A percentile compares a stretch with the other conserved stretches of the same genome.
phyloP scores from a whole-genome alignment of 1,284 basidiomycete species.

The Moniliophthora roreri region DNA sequence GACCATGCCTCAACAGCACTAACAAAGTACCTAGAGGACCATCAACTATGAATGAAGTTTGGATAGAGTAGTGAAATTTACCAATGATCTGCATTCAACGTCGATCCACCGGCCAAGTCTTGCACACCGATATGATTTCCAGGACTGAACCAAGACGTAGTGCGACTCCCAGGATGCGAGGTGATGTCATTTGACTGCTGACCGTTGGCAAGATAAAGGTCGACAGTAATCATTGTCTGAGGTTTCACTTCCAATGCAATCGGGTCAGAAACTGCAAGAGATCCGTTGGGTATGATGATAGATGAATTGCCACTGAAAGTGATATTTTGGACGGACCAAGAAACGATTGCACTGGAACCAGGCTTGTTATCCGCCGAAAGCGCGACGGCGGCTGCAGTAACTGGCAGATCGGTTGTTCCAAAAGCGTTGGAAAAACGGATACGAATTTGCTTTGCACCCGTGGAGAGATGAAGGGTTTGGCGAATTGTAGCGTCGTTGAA shows the following conservation, averaged over 20 bases:
- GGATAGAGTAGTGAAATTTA: slow-evolving; percentile 16
- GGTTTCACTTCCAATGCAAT: slow-evolving; percentile 36
- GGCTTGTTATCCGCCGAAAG: slow-evolving; percentile 35
- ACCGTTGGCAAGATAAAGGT: slow-evolving; percentile 39
- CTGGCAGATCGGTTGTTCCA: slow-evolving; percentile 39
- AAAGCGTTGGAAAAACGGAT: slow-evolving; percentile 49
- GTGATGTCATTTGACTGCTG: slow-evolving; percentile 42
- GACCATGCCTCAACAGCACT: slow-evolving; percentile 44
- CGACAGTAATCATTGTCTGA: slow-evolving; percentile 38
- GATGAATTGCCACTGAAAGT: slow-evolving; percentile 43
- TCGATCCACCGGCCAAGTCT: slow-evolving; percentile 32
- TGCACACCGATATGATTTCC: slow-evolving; percentile 37
- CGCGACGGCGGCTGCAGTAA: slow-evolving; percentile 44
- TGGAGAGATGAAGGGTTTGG: slow-evolving; percentile 44
- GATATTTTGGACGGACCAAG: slow-evolving; percentile 32
- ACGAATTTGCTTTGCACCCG: slow-evolving; percentile 39
- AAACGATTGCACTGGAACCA: slow-evolving; percentile 35
- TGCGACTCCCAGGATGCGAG: slow-evolving; percentile 47
- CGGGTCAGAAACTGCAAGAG: slow-evolving; percentile 46
- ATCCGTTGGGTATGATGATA: slow-evolving; percentile 44
- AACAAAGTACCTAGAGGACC: slow-evolving; percentile 34
- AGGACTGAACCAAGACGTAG: slow-evolving; percentile 40
- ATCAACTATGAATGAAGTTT: background rate
- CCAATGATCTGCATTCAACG: slow-evolving; percentile 39
- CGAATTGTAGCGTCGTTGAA: slow-evolving; percentile 47